phyloP scores from a whole-genome alignment of 2,329 filamentous ascomycete species.

The Fusarium poae region DNA sequence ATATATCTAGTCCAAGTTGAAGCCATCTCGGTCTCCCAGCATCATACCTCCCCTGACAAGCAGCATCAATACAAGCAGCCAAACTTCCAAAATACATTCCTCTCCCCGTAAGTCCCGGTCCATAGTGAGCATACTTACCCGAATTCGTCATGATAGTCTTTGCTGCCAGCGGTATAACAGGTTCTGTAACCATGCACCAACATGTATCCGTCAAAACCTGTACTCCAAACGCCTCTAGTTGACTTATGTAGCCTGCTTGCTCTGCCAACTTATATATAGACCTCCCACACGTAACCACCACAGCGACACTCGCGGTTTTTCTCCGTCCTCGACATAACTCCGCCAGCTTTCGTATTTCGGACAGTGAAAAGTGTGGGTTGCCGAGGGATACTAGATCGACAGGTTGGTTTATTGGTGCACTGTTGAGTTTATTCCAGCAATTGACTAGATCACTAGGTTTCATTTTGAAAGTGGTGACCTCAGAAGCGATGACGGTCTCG shows the following conservation, averaged over 20 bases:
- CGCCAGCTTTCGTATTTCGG: constrained; percentile 23
- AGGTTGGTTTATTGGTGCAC: background rate
- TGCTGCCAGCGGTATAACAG: constrained; percentile 17
- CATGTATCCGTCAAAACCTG: constrained; percentile 37
- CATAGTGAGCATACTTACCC: constrained; percentile 42
- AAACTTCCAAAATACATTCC: constrained; percentile 47
- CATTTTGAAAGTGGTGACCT: background rate
- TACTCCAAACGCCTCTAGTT: constrained; percentile 20
- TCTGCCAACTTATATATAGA: constrained; percentile 30
- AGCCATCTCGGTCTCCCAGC: constrained; percentile 21
- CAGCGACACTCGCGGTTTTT: background rate
- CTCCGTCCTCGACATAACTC: background rate
- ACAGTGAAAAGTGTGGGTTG: constrained; percentile 39
- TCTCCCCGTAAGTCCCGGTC: constrained; percentile 30
- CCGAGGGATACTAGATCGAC: constrained; percentile 36
- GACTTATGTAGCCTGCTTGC: constrained; percentile 25
- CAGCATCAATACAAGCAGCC: constrained; percentile 43
- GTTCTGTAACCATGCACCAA: constrained; percentile 37
- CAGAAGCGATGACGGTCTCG: background rate
- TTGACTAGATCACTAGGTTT: background rate
- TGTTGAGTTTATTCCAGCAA: constrained; percentile 34
- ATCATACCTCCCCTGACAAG: constrained; percentile 30
- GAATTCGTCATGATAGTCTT: constrained; percentile 38
- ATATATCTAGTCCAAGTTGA: background rate
- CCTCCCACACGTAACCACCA: constrained; percentile 24